Base-by-base conservation (phyloP, 306 rosid species). In the Malus sylvestris region DNA sequence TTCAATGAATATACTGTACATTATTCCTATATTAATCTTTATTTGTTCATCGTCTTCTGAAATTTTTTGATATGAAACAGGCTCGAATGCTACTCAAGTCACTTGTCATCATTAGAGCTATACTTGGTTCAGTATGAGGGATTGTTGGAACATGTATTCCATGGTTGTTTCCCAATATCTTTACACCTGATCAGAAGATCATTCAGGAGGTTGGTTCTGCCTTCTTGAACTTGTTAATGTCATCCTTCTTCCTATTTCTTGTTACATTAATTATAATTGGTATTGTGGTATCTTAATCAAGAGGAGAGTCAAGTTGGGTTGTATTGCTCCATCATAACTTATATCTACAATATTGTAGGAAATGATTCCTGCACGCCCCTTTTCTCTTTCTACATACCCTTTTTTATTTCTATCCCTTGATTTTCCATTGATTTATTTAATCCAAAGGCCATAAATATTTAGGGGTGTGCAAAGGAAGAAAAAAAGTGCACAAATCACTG, bases 51-150 rank as follows among this genome's bases (percentile, higher is more conserved):
- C 22, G 49, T 68, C 44, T 78, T 75, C 55, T 86, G 76, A 72
- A 12, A 59, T 53, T 73, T 67, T 68, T 27, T 77, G 68, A 46
- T 73, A 30, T 52, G 23, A 32, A 61, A 82, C 90, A 91, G 97
- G 98, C 95, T 65, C 79, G 87, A 45, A 73, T 78, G 86, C 88
- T 94, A 78, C 90, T 91, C 30, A 92, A 87, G 80, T 94, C 98
- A 32, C 97, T 94, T 45, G 78, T 85, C 53, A 73, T 79, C 79
- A 86, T 92, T 22, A 97, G 98, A 84, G 91, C 67, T 60, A 75
- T 84, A 63, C 82, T 90, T 67, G 98, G 98, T 58, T 77, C 79
- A 42, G 73, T 77, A 71, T 76, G 90, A 71, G 98, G 95, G 72
- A 68, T 79, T 44, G 75, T 90, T 76, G 96, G 96, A 84, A 94